phyloP scores from a whole-genome alignment of 805 yeast genomes.

The Ogataea saltuana region DNA sequence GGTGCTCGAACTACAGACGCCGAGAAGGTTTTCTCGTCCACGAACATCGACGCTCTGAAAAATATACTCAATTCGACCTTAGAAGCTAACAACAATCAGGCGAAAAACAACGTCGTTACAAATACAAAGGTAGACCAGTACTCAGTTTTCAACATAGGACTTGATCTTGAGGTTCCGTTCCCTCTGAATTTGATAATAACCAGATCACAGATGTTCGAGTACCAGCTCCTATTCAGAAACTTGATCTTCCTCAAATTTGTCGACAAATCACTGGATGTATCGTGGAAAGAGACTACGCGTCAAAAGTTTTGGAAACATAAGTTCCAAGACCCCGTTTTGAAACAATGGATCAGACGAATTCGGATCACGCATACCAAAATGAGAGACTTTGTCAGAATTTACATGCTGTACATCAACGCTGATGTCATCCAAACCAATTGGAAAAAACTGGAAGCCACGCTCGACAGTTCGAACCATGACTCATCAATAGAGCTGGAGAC shows the following conservation, averaged over 20 bases:
- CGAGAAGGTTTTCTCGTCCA: conserved; percentile 47
- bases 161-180: conserved; percentile 72
- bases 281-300: conserved; percentile 71
- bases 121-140: conserved; percentile 41
- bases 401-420: conserved; percentile 54
- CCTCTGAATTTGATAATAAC: conserved; percentile 80
- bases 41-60: conserved; percentile 45
- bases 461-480: conserved; percentile 26
- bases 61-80: conserved; percentile 46
- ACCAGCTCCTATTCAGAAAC: conserved; percentile 77
- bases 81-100: conserved; percentile 27
- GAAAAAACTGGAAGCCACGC: conserved; percentile 37
- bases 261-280: conserved; percentile 56
- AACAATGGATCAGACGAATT: conserved; percentile 54
- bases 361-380: conserved; percentile 58
- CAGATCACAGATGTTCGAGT: conserved; percentile 69
- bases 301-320: conserved; percentile 66
- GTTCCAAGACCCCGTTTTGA: conserved; percentile 43
- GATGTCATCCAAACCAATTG: conserved; percentile 63
- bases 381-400: conserved; percentile 55
- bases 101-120: conserved; percentile 16
- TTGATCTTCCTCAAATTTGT: conserved; percentile 63
- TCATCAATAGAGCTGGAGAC: conserved; percentile 38
- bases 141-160: conserved; percentile 51
- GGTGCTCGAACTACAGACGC: conserved; percentile 57